Percentiles rank a stretch among this genome's conserved stretches.
Evolutionary conservation across 345 rosid genomes (phyloP).

Genomic region (Arabidopsis suecica): DNA sequence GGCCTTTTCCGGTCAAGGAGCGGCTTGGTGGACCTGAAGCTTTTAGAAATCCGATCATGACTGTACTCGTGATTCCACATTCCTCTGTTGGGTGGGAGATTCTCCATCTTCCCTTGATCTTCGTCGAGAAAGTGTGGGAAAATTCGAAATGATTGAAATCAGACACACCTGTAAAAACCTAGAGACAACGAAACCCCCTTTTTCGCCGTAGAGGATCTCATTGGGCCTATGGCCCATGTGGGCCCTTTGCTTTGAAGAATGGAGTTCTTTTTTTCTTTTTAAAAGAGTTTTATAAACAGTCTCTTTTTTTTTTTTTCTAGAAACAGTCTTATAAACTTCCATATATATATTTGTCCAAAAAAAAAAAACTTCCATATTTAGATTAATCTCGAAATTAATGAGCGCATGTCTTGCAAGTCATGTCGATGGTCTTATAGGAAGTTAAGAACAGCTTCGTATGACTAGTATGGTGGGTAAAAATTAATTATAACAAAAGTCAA

Average conservation of each 20-base stretch:
- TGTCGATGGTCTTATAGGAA: neutral
- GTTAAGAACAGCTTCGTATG: neutral
- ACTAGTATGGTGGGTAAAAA: neutral
- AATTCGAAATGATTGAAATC: slow-evolving; percentile 24
- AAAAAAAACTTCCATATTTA: too few species aligned
- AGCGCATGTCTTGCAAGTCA: neutral
- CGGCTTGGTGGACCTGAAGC: slow-evolving; percentile 70
- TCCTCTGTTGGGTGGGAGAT: slow-evolving; percentile 48
- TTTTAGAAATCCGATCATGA: slow-evolving; percentile 60
- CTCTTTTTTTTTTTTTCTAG: too few species aligned
- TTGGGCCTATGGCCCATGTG: slow-evolving; percentile 6
- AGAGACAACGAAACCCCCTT: slow-evolving; percentile 12
- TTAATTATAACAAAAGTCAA: slow-evolving; percentile 6
- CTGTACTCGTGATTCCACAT: slow-evolving; percentile 34
- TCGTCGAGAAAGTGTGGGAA: slow-evolving; percentile 42
- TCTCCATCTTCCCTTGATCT: slow-evolving; percentile 39
- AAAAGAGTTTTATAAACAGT: too few species aligned
- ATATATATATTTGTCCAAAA: too few species aligned
- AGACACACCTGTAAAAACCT: slow-evolving; percentile 6
- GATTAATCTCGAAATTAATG: neutral
- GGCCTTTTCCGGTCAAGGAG: slow-evolving; percentile 70
- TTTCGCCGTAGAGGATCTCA: neutral
- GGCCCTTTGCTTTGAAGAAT: neutral
- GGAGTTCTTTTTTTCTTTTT: too few species aligned
- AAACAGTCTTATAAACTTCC: too few species aligned